A percentile compares a stretch with the other conserved stretches of the same genome.
phyloP scores from a whole-genome alignment of 2,329 filamentous ascomycete genomes.

The Ustulina deusta region DNA sequence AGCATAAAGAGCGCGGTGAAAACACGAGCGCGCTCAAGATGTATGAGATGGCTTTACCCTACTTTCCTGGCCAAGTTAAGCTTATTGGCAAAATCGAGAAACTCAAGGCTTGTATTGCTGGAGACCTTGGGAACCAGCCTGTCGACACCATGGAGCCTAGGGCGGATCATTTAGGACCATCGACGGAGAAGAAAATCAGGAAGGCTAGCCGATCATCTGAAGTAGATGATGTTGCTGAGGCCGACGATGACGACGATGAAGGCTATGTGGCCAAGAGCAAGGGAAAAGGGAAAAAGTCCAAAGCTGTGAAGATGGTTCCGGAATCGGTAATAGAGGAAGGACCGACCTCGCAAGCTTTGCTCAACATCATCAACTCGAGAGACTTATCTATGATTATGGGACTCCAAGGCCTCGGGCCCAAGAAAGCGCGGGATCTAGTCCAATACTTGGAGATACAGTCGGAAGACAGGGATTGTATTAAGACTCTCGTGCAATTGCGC shows the following conservation, averaged over 20 bases:
- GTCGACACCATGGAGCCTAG: constrained; percentile 26
- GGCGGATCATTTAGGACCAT: constrained; percentile 27
- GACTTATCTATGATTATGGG: constrained; percentile 74
- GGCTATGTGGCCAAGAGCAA: constrained; percentile 47
- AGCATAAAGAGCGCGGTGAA: constrained; percentile 87
- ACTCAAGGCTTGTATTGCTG: constrained; percentile 65
- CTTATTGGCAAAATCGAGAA: constrained; percentile 76
- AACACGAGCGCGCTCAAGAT: constrained; percentile 82
- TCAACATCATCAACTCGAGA: constrained; percentile 79
- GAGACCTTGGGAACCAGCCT: constrained; percentile 43
- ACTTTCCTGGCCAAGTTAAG: constrained; percentile 88
- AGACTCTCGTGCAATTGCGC: constrained; percentile 63
- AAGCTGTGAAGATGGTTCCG: constrained; percentile 31
- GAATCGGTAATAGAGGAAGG: constrained; percentile 46
- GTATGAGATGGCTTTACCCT: constrained; percentile 86
- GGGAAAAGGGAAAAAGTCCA: constrained; percentile 43
- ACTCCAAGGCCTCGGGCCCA: constrained; percentile 77
- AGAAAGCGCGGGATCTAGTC: constrained; percentile 74
- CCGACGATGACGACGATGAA: constrained; percentile 50
- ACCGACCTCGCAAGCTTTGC: constrained; percentile 65
- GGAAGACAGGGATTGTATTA: constrained; percentile 58
- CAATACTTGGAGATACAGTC: constrained; percentile 64
- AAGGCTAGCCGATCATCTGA: constrained; percentile 44
- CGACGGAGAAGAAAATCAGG: constrained; percentile 46
- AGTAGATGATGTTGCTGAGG: constrained; percentile 54